Base-by-base conservation (phyloP, 75 land plant species). In the Larix kaempferi region DNA sequence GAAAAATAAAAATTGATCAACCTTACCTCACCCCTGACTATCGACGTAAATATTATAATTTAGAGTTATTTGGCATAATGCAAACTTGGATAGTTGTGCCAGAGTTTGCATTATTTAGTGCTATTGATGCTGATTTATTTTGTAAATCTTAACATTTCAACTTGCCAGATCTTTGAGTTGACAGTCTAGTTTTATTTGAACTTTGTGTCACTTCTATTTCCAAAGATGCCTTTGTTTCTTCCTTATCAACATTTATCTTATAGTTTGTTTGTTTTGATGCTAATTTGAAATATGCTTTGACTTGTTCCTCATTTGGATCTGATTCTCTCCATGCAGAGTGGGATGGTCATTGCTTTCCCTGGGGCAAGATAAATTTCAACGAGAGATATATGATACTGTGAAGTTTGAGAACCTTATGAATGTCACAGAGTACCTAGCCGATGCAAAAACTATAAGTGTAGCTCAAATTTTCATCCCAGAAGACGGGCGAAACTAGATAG, bases 361-460 rank as follows among this genome's bases (percentile, higher is more conserved):
- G 52, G 73, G 52, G 23, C 73, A 71, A 21, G 73, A 41, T 71
- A 71, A 71, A 41, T 71, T 71, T 39, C 73, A 71, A 35, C 23
- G 35, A 4, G 73, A 71, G 52, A 35, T 71, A 5, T 71, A 44
- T 7, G 2, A 71, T 71, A 21, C 73, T 19, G 1, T 71, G 0
- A 22, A 71, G 27, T 72, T 72, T 72, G 74, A 92, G 67, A 90
- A 78, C 56, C 86, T 95, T 10, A 84, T 76, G 73, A 92, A 89
- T 80, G 95, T 95, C 19, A 85, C 98, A 27, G 78, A 62, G 56
- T 86, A 83, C 71, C 73, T 95, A 54, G 77, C 87, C 7, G 75
- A 89, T 58, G 98, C 95, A 35, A 84, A 90, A 77, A 78, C 77
- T 23, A 86, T 95, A 16, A 87, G 82, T 77, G 89, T 95, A 74